Base-by-base conservation (phyloP, 1,284 basidiomycete genomes). In the Uromyces viciae-fabae region DNA sequence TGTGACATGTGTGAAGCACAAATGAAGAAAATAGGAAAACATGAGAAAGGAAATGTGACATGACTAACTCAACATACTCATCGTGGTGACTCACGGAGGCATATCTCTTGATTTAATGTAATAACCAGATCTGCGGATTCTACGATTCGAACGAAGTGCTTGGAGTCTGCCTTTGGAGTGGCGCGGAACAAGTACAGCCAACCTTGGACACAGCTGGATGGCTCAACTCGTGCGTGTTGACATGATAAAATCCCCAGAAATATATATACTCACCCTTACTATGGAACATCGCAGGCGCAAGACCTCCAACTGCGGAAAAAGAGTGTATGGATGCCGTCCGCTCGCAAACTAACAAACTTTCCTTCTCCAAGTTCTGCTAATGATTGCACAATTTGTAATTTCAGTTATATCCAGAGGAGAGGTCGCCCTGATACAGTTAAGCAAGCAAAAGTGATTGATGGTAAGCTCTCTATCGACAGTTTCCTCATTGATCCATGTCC, bases 101-200 rank as follows among this genome's bases (percentile, higher is more conserved):
- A n/a, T n/a, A n/a, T n/a, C n/a, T n/a, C n/a, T n/a, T n/a, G n/a
- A n/a, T n/a, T n/a, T n/a, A n/a, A n/a, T n/a, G n/a, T n/a, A n/a
- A n/a, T n/a, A n/a, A n/a, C n/a, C n/a, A 77, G 75, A 52, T 49
- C 36, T 77, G 75, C 43, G 75, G 75, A 3, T n/a, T 25, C 14
- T 77, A 77, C 49, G 11, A 72, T 38, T 36, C 60, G 1, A 25
- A 22, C 60, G 28, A 54, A 0, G 42, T n/a, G 25, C 9, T 40
- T 25, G 75, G 75, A 1, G 75, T 68, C 5, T 77, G 75, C 42
- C 58, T 77, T n/a, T 77, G 75, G 75, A 66, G 38, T 54, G 75
- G 75, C 46, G 62, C 60, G 8, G 60, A 72, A 19, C 69, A 72
- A 22, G n/a, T 38, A 5, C n/a, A 66, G 31, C 60, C 58, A 28